Percentiles rank a stretch among this genome's conserved stretches.
These are phyloP conservation scores for Arthroderma sp. DNA, from an alignment of 2,329 filamentous ascomycete species.

Conservation along the genomic window DNA sequence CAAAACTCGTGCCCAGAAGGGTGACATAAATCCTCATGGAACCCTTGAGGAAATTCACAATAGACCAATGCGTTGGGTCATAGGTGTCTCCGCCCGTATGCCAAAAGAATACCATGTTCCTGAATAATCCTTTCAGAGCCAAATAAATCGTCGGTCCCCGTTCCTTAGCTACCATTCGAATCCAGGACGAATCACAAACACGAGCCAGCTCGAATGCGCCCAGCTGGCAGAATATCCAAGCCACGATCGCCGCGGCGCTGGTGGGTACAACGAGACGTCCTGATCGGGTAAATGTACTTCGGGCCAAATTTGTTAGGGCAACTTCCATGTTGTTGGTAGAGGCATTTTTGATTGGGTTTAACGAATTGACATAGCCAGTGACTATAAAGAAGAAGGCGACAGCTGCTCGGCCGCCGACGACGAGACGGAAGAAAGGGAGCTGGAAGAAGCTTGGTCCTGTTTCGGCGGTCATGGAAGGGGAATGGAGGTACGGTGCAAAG, in stretches of 20 bases:
- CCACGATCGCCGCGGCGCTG: conserved; percentile 11
- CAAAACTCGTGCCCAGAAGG: conserved; percentile 28
- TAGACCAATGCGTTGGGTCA: conserved; percentile 32
- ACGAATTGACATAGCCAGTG: conserved; percentile 20
- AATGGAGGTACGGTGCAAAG: conserved; percentile 28
- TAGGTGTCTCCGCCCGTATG: conserved; percentile 28
- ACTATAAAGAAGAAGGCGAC: conserved; percentile 20
- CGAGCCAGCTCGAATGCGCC: conserved; percentile 14
- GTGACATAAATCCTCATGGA: conserved; percentile 31
- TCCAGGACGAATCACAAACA: conserved; percentile 15
- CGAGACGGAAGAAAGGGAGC: conserved; percentile 16
- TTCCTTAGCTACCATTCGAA: conserved; percentile 8
- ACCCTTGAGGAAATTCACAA: conserved; percentile 30
- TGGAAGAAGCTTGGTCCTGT: conserved; percentile 14
- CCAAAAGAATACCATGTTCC: conserved; percentile 19
- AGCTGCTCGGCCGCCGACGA: conserved; percentile 13
- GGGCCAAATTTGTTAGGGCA: conserved; percentile 14
- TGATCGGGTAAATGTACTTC: conserved; percentile 14
- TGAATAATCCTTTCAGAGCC: conserved; percentile 11
- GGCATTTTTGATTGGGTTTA: conserved; percentile 16
- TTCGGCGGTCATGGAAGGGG: conserved; percentile 17
- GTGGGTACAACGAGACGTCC: conserved; percentile 17
- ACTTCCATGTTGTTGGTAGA: conserved; percentile 13
- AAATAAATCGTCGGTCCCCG: conserved; percentile 9
- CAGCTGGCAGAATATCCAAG: conserved; percentile 16